Percentiles rank a stretch among this genome's conserved stretches.
Evolutionary conservation across 2,329 filamentous ascomycete species (phyloP).

Genomic region (Aspergillus bombycis): DNA sequence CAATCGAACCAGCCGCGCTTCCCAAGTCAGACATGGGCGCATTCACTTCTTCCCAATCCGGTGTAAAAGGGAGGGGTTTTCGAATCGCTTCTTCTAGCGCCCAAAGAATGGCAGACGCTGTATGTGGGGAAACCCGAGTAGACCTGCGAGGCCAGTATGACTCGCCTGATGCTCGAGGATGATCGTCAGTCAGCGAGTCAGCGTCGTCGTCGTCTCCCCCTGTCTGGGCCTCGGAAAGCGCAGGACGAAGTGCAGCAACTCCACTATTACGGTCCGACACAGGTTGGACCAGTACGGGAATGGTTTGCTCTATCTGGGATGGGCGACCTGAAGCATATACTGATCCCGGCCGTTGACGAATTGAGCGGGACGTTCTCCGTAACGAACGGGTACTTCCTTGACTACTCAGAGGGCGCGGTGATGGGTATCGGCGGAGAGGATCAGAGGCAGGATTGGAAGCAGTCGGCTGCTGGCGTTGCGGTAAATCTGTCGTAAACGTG

Average conservation of each 20-base stretch:
- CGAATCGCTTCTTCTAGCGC: conserved; percentile 88
- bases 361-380: conserved; percentile 53
- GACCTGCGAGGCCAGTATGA: conserved; percentile 56
- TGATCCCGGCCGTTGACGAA: conserved; percentile 47
- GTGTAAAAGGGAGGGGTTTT: conserved; percentile 78
- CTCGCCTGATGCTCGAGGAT: conserved; percentile 37
- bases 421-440: conserved; percentile 38
- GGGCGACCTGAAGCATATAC: conserved; percentile 43
- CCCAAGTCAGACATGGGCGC: conserved; percentile 88
- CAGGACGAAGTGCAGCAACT: conserved; percentile 30
- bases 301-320: conserved; percentile 29
- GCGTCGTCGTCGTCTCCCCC: conserved; percentile 29
- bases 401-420: conserved; percentile 55
- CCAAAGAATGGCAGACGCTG: conserved; percentile 88
- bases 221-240: conserved; percentile 38
- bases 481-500: conserved; percentile 47
- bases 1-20: conserved; percentile 55
- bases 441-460: conserved; percentile 46
- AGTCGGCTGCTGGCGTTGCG: conserved; percentile 53
- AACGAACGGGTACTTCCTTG: conserved; percentile 56
- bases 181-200: conserved; percentile 36
- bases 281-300: conserved; percentile 31
- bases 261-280: conserved; percentile 22
- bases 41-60: conserved; percentile 83
- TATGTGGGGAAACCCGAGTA: conserved; percentile 75